phyloP scores from a whole-genome alignment of 2,329 filamentous ascomycete species.

The Ilyonectria destructans region DNA sequence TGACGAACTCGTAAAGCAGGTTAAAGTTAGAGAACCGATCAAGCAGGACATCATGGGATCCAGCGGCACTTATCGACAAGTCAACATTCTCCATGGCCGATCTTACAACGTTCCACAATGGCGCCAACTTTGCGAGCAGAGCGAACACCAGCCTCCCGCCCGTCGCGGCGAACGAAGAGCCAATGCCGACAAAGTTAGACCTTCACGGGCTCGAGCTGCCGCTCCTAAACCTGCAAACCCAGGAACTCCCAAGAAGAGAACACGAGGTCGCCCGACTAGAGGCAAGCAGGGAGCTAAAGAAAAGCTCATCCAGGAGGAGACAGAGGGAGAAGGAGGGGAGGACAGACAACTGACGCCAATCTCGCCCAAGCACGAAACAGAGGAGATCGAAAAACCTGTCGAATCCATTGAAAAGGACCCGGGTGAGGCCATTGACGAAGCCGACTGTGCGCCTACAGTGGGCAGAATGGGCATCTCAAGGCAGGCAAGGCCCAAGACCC shows the following conservation, averaged over 20 bases:
- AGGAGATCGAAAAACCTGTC: constrained; percentile 55
- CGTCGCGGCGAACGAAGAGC: constrained; percentile 86
- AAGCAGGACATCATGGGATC: constrained; percentile 98
- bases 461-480: constrained; percentile 67
- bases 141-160: constrained; percentile 95
- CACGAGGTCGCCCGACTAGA: constrained; percentile 58
- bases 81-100: constrained; percentile 96
- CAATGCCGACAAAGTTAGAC: constrained; percentile 69
- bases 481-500: constrained; percentile 72
- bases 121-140: constrained; percentile 93
- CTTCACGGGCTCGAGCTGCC: constrained; percentile 59
- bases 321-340: constrained; percentile 61
- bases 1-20: constrained; percentile 89
- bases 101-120: constrained; percentile 98
- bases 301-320: constrained; percentile 57
- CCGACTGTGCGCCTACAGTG: constrained; percentile 55
- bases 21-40: constrained; percentile 96
- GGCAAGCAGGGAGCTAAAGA: constrained; percentile 54
- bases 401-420: constrained; percentile 68
- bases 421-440: constrained; percentile 63
- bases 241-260: constrained; percentile 58
- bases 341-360: constrained; percentile 73
- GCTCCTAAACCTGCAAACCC: constrained; percentile 52
- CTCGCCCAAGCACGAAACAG: constrained; percentile 64
- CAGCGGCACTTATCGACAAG: constrained; percentile 95